Base-by-base conservation (phyloP, 169 alveolate species). In the Ichthyophthirius multifiliis region DNA sequence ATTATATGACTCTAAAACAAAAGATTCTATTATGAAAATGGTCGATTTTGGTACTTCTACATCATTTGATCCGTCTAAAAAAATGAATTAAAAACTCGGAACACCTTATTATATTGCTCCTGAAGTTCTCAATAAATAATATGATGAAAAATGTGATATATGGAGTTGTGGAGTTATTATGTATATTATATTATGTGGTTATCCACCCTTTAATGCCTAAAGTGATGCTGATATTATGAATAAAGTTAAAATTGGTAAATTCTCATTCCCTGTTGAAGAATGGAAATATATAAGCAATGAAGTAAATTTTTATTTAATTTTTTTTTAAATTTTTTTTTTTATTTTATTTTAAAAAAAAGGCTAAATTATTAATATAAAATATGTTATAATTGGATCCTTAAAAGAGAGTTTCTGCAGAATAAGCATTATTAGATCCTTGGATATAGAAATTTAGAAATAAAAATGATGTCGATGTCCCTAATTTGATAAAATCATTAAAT, bases 201-300 rank as follows among this genome's bases (percentile, higher is more conserved):
- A 90, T 82, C 98, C 98, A 0, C 98, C 99, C 12, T 98, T 98
- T 83, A 95, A 95, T 31, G 99, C 98, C 23, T 90, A 90, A 65
- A 90, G 90, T 39, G 99, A 97, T 83, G 90, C 90, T 20, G 99
- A 96, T 41, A 96, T 97, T 9, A 91, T 95, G 16, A 74, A 84
- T 30, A 93, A 90, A 79, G 98, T 98, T 32, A 91, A 88, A 83
- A 81, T 83, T n/a, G 99, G 98, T 12, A 92, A 87, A 41, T 95
- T 77, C 80, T 84, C 90, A 18, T 95, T 93, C 71, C 71, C 71
- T 5, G 31, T 27, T 3, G 71, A 55, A 27, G 71, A 55, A n/a
- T 55, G 71, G 71, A 55, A 55, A 27, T 34, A 55, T 27, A 55
- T 75, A 86, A 85, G 39, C 84, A 77, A 39, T 76, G 85, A 20